phyloP scores from a whole-genome alignment of 2,329 filamentous ascomycete species.

The Parasarocladium wereldwijsianum region DNA sequence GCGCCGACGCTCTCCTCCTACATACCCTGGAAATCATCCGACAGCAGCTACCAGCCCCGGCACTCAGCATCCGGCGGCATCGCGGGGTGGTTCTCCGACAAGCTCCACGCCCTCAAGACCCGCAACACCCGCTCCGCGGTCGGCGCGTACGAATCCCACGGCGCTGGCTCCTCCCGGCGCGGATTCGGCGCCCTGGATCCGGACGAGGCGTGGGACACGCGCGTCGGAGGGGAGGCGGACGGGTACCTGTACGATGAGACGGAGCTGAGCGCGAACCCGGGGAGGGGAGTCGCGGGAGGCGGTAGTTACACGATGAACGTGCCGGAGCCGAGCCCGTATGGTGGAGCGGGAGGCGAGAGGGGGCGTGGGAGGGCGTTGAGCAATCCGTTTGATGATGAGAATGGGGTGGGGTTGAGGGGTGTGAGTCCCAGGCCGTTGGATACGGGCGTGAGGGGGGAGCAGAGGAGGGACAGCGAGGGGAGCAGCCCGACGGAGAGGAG shows the following conservation, averaged over 20 bases:
- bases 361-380: slow-evolving; percentile 14
- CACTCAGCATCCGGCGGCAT: slow-evolving; percentile 46
- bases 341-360: slow-evolving; percentile 15
- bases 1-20: slow-evolving; percentile 52
- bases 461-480: slow-evolving; percentile 22
- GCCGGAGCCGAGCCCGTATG: slow-evolving; percentile 16
- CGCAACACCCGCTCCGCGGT: slow-evolving; percentile 49
- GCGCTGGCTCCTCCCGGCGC: slow-evolving; percentile 26
- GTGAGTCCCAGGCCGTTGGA: slow-evolving; percentile 65
- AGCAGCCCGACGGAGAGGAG: slow-evolving; percentile 52
- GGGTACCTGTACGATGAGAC: slow-evolving; percentile 57
- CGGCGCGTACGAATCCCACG: slow-evolving; percentile 51
- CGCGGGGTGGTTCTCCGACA: slow-evolving; percentile 58
- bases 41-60: slow-evolving; percentile 33
- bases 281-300: slow-evolving; percentile 19
- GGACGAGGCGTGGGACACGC: slow-evolving; percentile 74
- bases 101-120: slow-evolving; percentile 47
- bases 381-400: slow-evolving; percentile 62
- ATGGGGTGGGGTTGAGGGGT: slow-evolving; percentile 50
- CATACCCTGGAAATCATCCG: slow-evolving; percentile 50
- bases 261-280: slow-evolving; percentile 34
- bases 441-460: slow-evolving; percentile 20
- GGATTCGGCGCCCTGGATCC: slow-evolving; percentile 60
- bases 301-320: slow-evolving; percentile 35
- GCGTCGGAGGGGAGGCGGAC: slow-evolving; percentile 61